Conservation (phyloP, 352 stramenopile genomes). For the Nannochloropsis limnetica region DNA sequence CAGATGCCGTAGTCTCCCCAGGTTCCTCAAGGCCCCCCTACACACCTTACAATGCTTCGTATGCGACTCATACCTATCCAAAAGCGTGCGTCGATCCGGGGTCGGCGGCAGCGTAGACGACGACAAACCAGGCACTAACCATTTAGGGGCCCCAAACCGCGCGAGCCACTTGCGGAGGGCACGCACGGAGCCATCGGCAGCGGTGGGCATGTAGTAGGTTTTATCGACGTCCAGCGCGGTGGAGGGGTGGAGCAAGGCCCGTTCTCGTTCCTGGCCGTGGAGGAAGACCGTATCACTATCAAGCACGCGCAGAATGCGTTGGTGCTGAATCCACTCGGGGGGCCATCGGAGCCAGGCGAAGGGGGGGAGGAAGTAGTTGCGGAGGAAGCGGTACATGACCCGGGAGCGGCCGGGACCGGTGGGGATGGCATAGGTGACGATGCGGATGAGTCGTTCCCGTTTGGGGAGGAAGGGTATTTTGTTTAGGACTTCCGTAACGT, state of each 20-base stretch:
- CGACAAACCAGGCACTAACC: neutral
- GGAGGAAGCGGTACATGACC: constrained; percentile 38
- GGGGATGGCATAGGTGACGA: constrained; percentile 44
- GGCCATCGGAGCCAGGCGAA: constrained; percentile 32
- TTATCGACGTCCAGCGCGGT: neutral
- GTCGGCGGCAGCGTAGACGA: constrained; percentile 4
- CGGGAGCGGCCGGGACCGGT: constrained; percentile 38
- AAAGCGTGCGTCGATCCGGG: constrained; percentile 9
- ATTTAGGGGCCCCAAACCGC: neutral
- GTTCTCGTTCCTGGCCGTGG: neutral
- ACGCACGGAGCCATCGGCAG: neutral
- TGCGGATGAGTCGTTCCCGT: constrained; percentile 20
- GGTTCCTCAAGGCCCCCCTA: neutral
- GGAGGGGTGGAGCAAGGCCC: neutral
- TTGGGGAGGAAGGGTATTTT: constrained; percentile 33
- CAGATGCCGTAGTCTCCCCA: neutral
- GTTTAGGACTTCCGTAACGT: neutral
- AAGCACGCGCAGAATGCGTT: constrained; percentile 28
- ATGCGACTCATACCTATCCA: neutral
- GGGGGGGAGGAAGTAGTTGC: constrained; percentile 18
- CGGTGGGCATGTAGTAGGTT: constrained; percentile 21
- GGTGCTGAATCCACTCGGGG: constrained; percentile 9
- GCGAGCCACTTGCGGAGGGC: constrained; percentile 23
- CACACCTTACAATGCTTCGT: neutral
- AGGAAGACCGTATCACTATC: constrained; percentile 19